Conservation (phyloP, 306 rosid genomes). For the Medicago ruthenica region DNA sequence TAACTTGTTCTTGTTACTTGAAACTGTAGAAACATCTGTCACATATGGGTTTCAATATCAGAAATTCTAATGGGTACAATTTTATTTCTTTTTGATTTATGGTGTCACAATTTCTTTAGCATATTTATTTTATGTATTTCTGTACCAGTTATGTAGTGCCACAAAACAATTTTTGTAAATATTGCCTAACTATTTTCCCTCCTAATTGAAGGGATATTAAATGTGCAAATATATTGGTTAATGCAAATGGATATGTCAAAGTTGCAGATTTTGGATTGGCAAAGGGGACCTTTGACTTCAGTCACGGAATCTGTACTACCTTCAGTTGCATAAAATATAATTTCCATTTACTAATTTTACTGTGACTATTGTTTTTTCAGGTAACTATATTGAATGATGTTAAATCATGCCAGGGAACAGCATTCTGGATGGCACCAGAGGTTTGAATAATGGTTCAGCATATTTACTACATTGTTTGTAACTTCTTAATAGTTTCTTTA, state of each 20-base stretch:
- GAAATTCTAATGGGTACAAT: constrained; percentile 9
- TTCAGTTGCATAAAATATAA: too few species aligned
- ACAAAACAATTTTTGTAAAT: constrained; percentile 24
- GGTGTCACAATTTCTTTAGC: constrained; percentile 39
- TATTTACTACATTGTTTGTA: too few species aligned
- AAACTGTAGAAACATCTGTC: neutral
- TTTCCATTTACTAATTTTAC: too few species aligned
- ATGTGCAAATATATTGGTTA: constrained; percentile 93
- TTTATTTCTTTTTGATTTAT: constrained; percentile 12
- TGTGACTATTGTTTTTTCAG: too few species aligned
- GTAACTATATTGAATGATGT: too few species aligned
- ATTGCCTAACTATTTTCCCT: constrained; percentile 30
- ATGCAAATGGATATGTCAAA: constrained; percentile 88
- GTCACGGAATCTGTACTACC: too few species aligned
- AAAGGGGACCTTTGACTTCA: too few species aligned
- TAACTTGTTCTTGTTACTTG: neutral
- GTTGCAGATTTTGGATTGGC: constrained; percentile 99
- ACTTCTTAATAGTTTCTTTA: too few species aligned
- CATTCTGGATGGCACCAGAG: too few species aligned
- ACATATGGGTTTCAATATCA: constrained; percentile 9
- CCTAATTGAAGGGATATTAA: constrained; percentile 75
- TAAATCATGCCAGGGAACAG: too few species aligned
- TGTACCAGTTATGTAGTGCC: constrained; percentile 7
- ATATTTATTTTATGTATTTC: constrained; percentile 30
- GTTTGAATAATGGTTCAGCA: too few species aligned